phyloP scores from a whole-genome alignment of 129 eudicot species.

The Lactuca sativa region DNA sequence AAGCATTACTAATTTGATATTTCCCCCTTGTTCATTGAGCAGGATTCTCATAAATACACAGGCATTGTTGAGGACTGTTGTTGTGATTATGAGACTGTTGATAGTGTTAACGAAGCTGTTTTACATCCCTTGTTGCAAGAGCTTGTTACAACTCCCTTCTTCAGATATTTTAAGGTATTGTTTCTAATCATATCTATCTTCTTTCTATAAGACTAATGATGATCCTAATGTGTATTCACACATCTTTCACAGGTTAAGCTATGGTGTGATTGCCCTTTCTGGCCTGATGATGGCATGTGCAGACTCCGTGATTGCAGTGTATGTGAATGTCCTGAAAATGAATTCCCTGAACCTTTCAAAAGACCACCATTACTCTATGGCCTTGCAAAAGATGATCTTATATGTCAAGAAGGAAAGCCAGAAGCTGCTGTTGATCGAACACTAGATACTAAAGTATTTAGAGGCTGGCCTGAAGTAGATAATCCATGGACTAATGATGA shows the following conservation, averaged over 20 bases:
- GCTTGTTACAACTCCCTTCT: constrained; percentile 40
- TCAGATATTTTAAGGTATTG: constrained; percentile 35
- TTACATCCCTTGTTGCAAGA: constrained; percentile 38
- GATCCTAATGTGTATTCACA: constrained; percentile 5
- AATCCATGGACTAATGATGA: constrained; percentile 98
- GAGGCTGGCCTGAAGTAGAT: constrained; percentile 90
- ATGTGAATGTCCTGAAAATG: constrained; percentile 95
- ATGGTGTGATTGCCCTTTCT: constrained; percentile 99
- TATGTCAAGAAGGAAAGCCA: constrained; percentile 94
- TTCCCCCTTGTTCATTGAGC: constrained; percentile 29
- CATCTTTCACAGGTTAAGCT: constrained; percentile 65
- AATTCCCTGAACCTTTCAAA: constrained; percentile 79
- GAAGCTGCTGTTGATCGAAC: constrained; percentile 93
- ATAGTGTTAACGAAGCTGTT: constrained; percentile 39
- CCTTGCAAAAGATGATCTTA: constrained; percentile 70
- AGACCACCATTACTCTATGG: constrained; percentile 44
- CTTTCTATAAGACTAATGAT: constrained; percentile 17
- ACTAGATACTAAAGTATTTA: constrained; percentile 71
- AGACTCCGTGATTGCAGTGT: constrained; percentile 91
- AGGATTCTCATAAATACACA: constrained; percentile 72
- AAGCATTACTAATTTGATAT: constrained; percentile 17
- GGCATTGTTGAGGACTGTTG: constrained; percentile 94
- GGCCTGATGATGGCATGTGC: constrained; percentile 99
- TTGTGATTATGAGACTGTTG: constrained; percentile 66
- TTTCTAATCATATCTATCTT: constrained; percentile 1